Evolutionary conservation across 2,329 filamentous ascomycete genomes (phyloP), one percentile per base, ranked within the genome.

Genomic region (Alternaria metachromatica): DNA sequence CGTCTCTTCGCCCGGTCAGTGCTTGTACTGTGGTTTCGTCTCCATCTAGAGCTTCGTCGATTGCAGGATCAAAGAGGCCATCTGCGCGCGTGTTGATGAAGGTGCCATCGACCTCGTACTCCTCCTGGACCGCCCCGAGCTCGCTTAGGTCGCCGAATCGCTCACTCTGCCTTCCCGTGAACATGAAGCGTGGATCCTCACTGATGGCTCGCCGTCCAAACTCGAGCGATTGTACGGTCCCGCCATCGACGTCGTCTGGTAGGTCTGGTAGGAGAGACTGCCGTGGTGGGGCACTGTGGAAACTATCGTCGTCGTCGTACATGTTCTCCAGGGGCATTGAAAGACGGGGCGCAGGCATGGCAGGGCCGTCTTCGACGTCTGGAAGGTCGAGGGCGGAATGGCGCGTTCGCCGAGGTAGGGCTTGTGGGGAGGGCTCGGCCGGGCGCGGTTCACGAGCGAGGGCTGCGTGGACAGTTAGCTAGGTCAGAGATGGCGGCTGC

Each of bases 181-280:
- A 84, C 75, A 75, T 82, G 78, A 50, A 80, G 12, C 76, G 70
- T 7, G 77, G 79, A 53, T 80, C 78, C 58, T 81, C 79, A 49
- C 78, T 79, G 21, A 78, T 61, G 2, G 79, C 80, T 61, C 79
- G 76, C 44, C 80, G 70, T 41, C 78, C 83, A 8, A 85, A 83
- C 23, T 85, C 83, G 13, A 85, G 80, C 4, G 84, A 85, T 2
- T 84, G 83, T n/a, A 84, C 81, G 5, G 83, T 85, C 5, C 72
- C 76, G n/a, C 73, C 77, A 54, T 80, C 78, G 3, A 77, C 72
- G 53, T 80, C 79, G 53, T 79, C 75, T 33, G 75, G 77, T 23
- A 79, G 44, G 6, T 78, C 73, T 5, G 78, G 75, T 13, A 79
- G 67, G 3, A 80, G 44, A 2, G 80, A 82, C 50, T 78, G 73